Conservation (phyloP, 176 grass and related monocot genomes). For the Luzula sylvatica region DNA sequence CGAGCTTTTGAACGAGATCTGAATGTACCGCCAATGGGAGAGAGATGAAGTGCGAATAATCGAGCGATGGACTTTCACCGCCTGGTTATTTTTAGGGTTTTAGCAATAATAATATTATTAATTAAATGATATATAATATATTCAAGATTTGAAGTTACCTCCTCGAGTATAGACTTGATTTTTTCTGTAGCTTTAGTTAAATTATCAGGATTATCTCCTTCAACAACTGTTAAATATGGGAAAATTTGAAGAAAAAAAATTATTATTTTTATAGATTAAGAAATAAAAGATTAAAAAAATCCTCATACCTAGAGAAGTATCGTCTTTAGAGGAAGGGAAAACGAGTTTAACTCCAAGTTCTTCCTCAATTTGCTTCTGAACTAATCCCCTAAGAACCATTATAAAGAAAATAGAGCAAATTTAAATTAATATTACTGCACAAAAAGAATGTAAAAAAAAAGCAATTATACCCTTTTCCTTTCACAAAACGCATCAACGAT, state of each 20-base stretch:
- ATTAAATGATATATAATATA: too few relatives aligned
- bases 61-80: conserved; percentile 58
- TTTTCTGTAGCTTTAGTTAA: conserved; percentile 67
- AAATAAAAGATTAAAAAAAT: conserved; percentile 4
- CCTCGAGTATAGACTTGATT: conserved; percentile 41
- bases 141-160: too few relatives aligned
- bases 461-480: conserved; percentile 57
- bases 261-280: too few relatives aligned
- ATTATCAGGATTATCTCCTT: conserved; percentile 48
- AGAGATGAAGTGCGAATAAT: conserved; percentile 89
- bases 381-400: conserved; percentile 51
- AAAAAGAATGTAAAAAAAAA: too few relatives aligned
- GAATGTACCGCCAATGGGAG: conserved; percentile 80
- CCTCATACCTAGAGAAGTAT: conserved; percentile 44
- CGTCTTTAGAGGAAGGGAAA: conserved; percentile 50
- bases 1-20: conserved; percentile 57
- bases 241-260: not conserved
- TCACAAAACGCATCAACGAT: conserved; percentile 58
- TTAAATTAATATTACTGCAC: too few relatives aligned
- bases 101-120: too few relatives aligned
- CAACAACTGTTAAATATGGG: conserved; percentile 50
- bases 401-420: conserved; percentile 1
- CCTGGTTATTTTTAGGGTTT: too few relatives aligned
- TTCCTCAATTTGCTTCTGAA: conserved; percentile 71
- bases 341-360: conserved; percentile 59